A percentile compares a stretch with the other conserved stretches of the same genome.
Evolutionary conservation across 148 eudicot species (phyloP).

Genomic region (Heliamphora exappendiculata): DNA sequence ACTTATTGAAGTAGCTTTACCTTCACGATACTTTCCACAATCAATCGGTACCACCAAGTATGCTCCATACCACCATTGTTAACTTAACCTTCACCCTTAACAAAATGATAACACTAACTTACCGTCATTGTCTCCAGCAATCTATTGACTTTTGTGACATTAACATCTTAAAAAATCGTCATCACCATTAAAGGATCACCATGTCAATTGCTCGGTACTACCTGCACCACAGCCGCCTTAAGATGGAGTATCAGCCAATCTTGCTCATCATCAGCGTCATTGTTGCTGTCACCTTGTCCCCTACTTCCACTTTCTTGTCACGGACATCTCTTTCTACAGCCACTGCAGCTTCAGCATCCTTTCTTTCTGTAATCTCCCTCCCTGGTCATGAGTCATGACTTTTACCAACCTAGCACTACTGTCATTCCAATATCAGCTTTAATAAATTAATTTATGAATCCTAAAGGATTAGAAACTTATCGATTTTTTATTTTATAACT

Average conservation of each 20-base stretch:
- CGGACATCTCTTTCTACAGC: neutral
- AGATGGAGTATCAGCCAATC: neutral
- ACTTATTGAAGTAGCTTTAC: neutral
- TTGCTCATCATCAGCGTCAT: neutral
- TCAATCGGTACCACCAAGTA: neutral
- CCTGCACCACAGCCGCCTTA: neutral
- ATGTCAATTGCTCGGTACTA: neutral
- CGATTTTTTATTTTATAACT: neutral
- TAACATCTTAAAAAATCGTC: neutral
- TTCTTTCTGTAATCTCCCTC: neutral
- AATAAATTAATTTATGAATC: neutral
- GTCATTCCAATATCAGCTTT: neutral
- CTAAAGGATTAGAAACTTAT: neutral
- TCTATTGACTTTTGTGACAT: neutral
- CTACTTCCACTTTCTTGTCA: neutral
- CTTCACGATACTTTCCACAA: neutral
- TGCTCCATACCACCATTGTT: neutral
- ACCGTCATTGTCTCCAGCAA: neutral
- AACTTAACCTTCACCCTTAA: neutral
- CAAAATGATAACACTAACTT: neutral
- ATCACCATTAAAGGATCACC: neutral
- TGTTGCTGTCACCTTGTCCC: neutral
- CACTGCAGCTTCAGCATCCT: neutral
- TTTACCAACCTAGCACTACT: neutral
- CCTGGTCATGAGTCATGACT: neutral